Conservation (phyloP, 768 basidiomycete genomes). For the Cystofilobasidium bisporidii region DNA sequence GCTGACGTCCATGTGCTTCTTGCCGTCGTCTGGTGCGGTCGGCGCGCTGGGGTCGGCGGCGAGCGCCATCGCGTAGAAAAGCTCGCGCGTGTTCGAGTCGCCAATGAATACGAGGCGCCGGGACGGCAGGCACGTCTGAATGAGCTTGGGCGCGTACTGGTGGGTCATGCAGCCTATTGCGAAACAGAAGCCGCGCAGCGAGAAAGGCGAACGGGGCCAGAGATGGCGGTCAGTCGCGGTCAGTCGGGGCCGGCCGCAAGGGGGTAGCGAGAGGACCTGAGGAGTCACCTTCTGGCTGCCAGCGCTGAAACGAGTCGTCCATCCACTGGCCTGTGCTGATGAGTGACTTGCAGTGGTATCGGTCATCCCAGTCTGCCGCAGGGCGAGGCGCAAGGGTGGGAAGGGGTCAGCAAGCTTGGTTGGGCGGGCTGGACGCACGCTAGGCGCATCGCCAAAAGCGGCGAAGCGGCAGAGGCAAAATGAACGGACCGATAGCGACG, state of each 20-base stretch:
- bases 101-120: slow-evolving; percentile 66
- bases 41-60: slow-evolving; percentile 48
- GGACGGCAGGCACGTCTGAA: slow-evolving; percentile 37
- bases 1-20: slow-evolving; percentile 55
- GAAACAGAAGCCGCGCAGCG: too few species aligned
- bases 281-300: slow-evolving; percentile 48
- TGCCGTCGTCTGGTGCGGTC: slow-evolving; percentile 43
- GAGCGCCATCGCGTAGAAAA: slow-evolving; percentile 67
- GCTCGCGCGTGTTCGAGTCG: slow-evolving; percentile 68
- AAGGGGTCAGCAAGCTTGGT: too few species aligned
- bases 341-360: slow-evolving; percentile 61
- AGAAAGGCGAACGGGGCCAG: not conserved
- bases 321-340: slow-evolving; percentile 69
- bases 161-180: slow-evolving; percentile 79
- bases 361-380: slow-evolving; percentile 57
- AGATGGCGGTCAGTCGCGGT: not conserved
- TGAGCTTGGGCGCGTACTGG: slow-evolving; percentile 31
- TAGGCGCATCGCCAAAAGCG: not conserved
- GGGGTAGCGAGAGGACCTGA: not conserved
- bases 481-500: slow-evolving; percentile 38
- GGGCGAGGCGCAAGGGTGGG: not conserved
- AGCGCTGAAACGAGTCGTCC: slow-evolving; percentile 55
- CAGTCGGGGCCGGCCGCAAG: not conserved
- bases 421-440: not conserved
- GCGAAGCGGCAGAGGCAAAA: not conserved